Evolutionary conservation across 345 rosid genomes (phyloP), one percentile per base, ranked within the genome.

Genomic region (Citropsis articulata): DNA sequence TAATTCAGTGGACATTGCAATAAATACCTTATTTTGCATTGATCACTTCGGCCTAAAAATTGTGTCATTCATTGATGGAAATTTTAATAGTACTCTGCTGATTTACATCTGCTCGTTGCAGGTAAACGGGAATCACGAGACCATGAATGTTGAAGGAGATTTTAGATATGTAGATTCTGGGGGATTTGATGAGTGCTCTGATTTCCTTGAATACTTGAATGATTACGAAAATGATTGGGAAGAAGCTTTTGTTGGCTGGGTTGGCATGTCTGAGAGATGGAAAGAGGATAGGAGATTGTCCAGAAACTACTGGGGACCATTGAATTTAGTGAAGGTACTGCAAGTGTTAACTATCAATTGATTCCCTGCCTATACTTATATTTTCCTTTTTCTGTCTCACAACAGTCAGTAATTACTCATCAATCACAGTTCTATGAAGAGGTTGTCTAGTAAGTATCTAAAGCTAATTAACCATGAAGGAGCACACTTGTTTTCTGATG

Each of bases 41-140:
- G 24, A 28, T 55, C 36, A 57, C 35, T 72, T n/a, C 2, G 22
- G 48, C 6, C 35, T 33, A 57, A 30, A 48, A n/a, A 38, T 35
- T 69, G 8, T 57, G 13, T 18, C 66, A 42, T 74, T 28, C 56
- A 33, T 60, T 73, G 40, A 22, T 72, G n/a, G 38, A 65, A 48
- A 61, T 13, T 22, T 35, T 16, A 33, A 45, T 57, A 7, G n/a
- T 59, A 42, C 31, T 25, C 22, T 72, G 50, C 63, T 31, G 30
- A 56, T 75, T 40, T n/a, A 53, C 70, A 76, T 78, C 22, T 78
- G 21, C 53, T 60, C 61, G 69, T 63, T 72, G 25, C 71, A 89
- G 98, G 86, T 95, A 56, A 93, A 92, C 79, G 99, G 99, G 78
- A 95, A 95, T 79, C 98, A 95, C 33, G 98, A 93, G 88, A 93